Conservation (phyloP, 345 rosid species). For the Ailanthus altissimus region DNA sequence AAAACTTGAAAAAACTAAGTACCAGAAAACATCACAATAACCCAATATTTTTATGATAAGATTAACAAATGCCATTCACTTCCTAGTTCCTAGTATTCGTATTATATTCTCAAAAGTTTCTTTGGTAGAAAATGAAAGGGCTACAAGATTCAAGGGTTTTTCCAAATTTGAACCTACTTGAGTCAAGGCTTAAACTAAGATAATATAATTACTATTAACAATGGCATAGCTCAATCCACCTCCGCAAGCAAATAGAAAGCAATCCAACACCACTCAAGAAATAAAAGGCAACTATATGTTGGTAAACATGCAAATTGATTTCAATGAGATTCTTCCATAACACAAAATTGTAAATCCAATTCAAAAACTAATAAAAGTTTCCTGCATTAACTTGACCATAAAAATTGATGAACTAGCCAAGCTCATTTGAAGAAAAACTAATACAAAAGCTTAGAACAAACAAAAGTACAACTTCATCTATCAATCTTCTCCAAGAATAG, state of each 20-base stretch:
- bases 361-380: not conserved
- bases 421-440: not conserved
- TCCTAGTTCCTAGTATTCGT: too few species aligned
- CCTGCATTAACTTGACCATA: not conserved
- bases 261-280: not conserved
- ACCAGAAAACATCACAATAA: not conserved
- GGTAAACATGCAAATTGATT: not conserved
- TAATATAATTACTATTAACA: not conserved
- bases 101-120: not conserved
- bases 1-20: too few species aligned
- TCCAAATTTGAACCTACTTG: not conserved
- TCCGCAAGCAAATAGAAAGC: not conserved
- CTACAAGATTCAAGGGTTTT: not conserved
- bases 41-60: not conserved
- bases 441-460: not conserved
- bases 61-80: too few species aligned
- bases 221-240: not conserved
- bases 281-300: not conserved
- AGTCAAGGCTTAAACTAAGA: not conserved
- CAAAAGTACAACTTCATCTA: not conserved
- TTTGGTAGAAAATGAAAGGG: not conserved
- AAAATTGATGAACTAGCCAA: not conserved
- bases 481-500: constrained; percentile 35
- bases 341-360: not conserved
- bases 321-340: not conserved